Percentiles rank a stretch among this genome's conserved stretches.
Evolutionary conservation across 352 stramenopile species (phyloP).

Genomic region (Pythium rhizo-oryzae): DNA sequence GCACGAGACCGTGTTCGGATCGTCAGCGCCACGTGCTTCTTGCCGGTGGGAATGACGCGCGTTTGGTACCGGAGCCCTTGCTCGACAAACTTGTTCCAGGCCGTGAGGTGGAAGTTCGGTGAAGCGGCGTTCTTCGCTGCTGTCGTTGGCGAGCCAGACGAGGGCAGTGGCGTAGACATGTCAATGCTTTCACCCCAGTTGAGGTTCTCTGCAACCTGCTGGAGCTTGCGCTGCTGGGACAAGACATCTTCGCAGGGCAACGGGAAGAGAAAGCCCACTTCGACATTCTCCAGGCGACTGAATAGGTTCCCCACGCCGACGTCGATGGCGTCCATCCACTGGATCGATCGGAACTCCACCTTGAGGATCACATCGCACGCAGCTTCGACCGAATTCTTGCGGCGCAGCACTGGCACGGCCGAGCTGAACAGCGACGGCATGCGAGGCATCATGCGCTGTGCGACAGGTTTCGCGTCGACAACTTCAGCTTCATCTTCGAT

Average conservation of each 20-base stretch:
- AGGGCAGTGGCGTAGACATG: constrained; percentile 24
- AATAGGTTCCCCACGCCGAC: constrained; percentile 41
- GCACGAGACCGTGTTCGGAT: constrained; percentile 29
- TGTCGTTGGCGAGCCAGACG: constrained; percentile 22
- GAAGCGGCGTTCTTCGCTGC: constrained; percentile 37
- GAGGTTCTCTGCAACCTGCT: constrained; percentile 74
- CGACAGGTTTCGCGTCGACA: background rate
- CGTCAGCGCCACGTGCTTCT: constrained; percentile 70
- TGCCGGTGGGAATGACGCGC: constrained; percentile 42
- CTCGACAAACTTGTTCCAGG: constrained; percentile 77
- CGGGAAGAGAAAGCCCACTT: constrained; percentile 78
- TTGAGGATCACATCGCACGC: constrained; percentile 62
- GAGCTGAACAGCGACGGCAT: constrained; percentile 22
- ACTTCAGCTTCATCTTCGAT: constrained; percentile 16
- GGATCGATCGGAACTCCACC: constrained; percentile 71
- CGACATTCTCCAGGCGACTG: constrained; percentile 63
- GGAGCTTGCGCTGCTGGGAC: constrained; percentile 74
- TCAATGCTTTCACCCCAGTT: constrained; percentile 48
- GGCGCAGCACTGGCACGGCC: constrained; percentile 34
- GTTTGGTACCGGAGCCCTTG: constrained; percentile 67
- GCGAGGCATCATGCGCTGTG: constrained; percentile 18
- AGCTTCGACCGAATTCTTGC: constrained; percentile 58
- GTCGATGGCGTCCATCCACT: constrained; percentile 70
- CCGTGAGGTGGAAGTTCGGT: constrained; percentile 73
- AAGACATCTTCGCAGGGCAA: constrained; percentile 84